Base-by-base conservation (phyloP, 176 grass and related monocot genomes). In the Ananas comosus region DNA sequence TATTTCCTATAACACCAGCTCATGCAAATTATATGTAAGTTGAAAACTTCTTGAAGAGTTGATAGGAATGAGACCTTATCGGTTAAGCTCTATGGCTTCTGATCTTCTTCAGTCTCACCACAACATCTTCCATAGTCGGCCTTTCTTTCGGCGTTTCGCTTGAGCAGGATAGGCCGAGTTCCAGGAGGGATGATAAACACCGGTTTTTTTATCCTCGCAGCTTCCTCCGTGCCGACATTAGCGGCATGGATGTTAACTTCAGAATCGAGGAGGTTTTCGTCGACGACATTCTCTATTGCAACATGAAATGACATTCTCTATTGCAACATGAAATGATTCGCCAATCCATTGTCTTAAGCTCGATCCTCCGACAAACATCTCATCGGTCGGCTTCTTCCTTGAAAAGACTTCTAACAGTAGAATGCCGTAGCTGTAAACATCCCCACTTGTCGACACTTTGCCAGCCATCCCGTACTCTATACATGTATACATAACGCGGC, bases 361-460 rank as follows among this genome's bases (percentile, higher is more conserved):
- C 72, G 83, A 23, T 17, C 72, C 79, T 63, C 63, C 22, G 0
- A 16, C 23, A 48, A 90, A 90, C 83, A 83, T 74, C 27, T 70
- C 65, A 77, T 90, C 65, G 0, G 76, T 90, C 0, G 87, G 87
- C 12, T 51, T 83, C 76, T 86, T 91, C 51, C 83, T 53, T 6
- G 78, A 75, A 22, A 91, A 70, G 19, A 75, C 71, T 65, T 90
- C 83, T n/a, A 90, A 75, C n/a, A 90, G 79, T 14, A 90, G 48
- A 65, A 85, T 82, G 3, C 87, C 87, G 12, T 76, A 89, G 72
- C 79, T 89, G 68, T 82, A 89, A 19, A 89, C 28, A 11, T 89
- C 87, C 21, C 82, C 78, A 51, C 12, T 72, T 10, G 69, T 61
- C 70, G 87, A 85, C 53, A 77, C 82, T 63, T 65, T 80, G 22